Evolutionary conservation across 192 early-diverging fungal genomes (phyloP).

Genomic region (Coemansia sp.): DNA sequence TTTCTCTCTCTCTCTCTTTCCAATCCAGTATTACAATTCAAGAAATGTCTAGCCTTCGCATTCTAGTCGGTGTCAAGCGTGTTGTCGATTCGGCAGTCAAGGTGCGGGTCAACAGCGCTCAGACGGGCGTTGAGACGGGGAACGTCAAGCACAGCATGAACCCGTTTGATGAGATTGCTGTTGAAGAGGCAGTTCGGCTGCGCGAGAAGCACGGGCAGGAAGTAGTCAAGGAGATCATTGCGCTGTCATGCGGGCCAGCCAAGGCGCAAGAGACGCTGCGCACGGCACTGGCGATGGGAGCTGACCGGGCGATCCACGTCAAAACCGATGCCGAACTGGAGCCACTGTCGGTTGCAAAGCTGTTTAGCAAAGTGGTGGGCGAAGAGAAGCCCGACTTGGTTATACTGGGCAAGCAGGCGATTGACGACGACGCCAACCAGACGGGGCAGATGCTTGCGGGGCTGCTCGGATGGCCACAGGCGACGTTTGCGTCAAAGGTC

Average conservation of each 20-base stretch:
- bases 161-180: constrained; percentile 99
- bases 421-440: constrained; percentile 97
- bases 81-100: constrained; percentile 99
- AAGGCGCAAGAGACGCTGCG: constrained; percentile 91
- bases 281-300: constrained; percentile 98
- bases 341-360: constrained; percentile 90
- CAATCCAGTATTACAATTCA: constrained; percentile 3
- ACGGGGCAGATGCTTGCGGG: constrained; percentile 99
- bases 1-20: constrained; percentile 1
- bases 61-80: constrained; percentile 93
- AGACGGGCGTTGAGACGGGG: constrained; percentile 85
- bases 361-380: constrained; percentile 83
- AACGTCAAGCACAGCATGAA: constrained; percentile 99
- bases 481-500: constrained; percentile 96
- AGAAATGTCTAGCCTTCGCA: constrained; percentile 61
- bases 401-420: constrained; percentile 98
- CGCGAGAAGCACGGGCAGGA: constrained; percentile 78
- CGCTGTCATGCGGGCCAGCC: constrained; percentile 83
- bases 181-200: constrained; percentile 93
- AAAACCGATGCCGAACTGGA: constrained; percentile 81
- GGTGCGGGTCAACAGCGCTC: constrained; percentile 88
- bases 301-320: constrained; percentile 93
- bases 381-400: constrained; percentile 94
- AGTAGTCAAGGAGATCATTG: constrained; percentile 76
- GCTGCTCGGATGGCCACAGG: constrained; percentile 91